phyloP scores from a whole-genome alignment of 2,329 filamentous ascomycete genomes.

The Cladobotryum protrusum region DNA sequence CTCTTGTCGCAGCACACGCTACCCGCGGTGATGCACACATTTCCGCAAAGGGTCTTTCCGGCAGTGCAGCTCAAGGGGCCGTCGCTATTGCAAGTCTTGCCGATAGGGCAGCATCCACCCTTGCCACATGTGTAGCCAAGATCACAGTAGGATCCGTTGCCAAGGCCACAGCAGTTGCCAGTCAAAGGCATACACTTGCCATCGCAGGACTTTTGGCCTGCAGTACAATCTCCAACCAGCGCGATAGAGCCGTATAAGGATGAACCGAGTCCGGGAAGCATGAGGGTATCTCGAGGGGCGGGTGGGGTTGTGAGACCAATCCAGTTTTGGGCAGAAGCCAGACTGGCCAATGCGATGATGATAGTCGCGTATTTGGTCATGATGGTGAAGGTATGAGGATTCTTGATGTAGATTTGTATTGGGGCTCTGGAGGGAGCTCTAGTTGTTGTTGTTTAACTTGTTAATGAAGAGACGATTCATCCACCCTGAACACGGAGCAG shows the following conservation, averaged over 20 bases:
- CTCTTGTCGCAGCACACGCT: constrained; percentile 23
- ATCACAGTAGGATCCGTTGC: constrained; percentile 4
- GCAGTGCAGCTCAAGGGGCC: neutral
- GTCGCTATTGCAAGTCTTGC: constrained; percentile 17
- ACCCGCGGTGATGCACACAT: constrained; percentile 16
- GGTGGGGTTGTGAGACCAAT: neutral
- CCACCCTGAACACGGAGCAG: too few species aligned
- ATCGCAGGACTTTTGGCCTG: constrained; percentile 21
- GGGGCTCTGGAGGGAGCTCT: too few species aligned
- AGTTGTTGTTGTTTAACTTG: too few species aligned
- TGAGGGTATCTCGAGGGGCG: neutral
- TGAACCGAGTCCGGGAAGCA: neutral
- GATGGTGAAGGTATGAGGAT: too few species aligned
- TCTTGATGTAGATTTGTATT: too few species aligned
- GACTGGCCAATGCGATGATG: neutral
- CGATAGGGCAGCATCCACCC: constrained; percentile 24
- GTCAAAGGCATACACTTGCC: constrained; percentile 23
- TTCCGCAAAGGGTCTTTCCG: constrained; percentile 13
- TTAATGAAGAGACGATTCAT: too few species aligned
- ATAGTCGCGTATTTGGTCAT: neutral
- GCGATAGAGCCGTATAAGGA: constrained; percentile 13
- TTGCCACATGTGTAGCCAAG: constrained; percentile 3
- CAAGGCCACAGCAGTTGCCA: constrained; percentile 22
- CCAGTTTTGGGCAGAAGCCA: neutral
- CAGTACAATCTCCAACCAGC: constrained; percentile 15